Percentiles rank a stretch among this genome's conserved stretches.
These are phyloP conservation scores for Sclerotinia spermophila DNA, from an alignment of 2,329 filamentous ascomycete species.

Conservation along the genomic window DNA sequence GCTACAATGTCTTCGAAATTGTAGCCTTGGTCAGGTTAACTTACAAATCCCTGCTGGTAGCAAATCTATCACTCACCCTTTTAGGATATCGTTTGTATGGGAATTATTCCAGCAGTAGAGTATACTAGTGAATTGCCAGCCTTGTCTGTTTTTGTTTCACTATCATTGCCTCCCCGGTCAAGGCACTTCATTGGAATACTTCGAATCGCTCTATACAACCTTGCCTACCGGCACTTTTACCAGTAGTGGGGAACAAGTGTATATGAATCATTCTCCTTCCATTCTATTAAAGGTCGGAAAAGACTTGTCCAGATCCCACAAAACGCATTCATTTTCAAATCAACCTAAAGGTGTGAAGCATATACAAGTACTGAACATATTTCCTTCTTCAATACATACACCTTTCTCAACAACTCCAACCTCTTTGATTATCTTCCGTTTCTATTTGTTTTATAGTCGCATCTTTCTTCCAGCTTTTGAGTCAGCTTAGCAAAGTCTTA, in stretches of 20 bases:
- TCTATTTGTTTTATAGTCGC: neutral
- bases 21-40: constrained; percentile 10
- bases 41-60: neutral
- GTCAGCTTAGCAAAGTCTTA: neutral
- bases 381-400: neutral
- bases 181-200: constrained; percentile 13
- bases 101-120: constrained; percentile 1
- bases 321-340: neutral
- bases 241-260: constrained; percentile 4
- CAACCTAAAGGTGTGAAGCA: neutral
- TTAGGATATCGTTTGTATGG: constrained; percentile 5
- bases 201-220: constrained; percentile 4
- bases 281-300: neutral
- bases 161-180: constrained; percentile 8
- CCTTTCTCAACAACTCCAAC: neutral
- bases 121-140: constrained; percentile 1
- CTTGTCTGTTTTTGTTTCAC: constrained; percentile 16
- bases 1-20: constrained; percentile 12
- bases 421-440: neutral
- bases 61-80: constrained; percentile 8
- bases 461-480: neutral
- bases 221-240: neutral
- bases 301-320: constrained; percentile 11
- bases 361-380: constrained; percentile 13
- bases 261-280: constrained; percentile 15